Evolutionary conservation across 148 eudicot genomes (phyloP).

Genomic region (Rhododendron ferrugineum): DNA sequence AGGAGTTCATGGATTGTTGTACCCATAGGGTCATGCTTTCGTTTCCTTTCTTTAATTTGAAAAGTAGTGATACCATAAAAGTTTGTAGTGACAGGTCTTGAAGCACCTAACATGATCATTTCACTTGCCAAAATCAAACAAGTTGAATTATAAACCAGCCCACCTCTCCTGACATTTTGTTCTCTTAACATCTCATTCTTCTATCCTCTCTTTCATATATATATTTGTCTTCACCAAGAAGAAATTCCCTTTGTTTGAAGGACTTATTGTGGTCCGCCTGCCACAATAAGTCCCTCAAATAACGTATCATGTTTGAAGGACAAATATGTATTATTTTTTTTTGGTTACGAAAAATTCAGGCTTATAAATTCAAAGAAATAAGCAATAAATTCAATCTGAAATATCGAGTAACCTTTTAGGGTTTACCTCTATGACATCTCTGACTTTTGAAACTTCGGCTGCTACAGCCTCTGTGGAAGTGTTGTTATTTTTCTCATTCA

Average conservation of each 20-base stretch:
- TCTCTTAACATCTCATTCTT: not conserved
- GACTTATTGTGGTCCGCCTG: not conserved
- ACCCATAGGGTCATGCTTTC: not conserved
- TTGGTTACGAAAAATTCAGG: too few species aligned
- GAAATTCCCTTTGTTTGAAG: not conserved
- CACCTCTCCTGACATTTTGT: not conserved
- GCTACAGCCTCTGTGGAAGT: slow-evolving; percentile 60
- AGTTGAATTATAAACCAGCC: not conserved
- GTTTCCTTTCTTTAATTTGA: too few species aligned
- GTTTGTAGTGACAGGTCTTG: not conserved
- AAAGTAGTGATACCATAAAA: not conserved
- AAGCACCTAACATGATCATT: not conserved
- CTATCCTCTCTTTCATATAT: not conserved
- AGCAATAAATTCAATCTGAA: too few species aligned
- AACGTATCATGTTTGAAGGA: too few species aligned
- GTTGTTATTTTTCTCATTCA: slow-evolving; percentile 65
- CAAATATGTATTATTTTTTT: too few species aligned
- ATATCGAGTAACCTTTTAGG: not conserved
- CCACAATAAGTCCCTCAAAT: not conserved
- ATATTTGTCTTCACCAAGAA: not conserved
- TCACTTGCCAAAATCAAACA: not conserved
- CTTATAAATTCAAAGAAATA: too few species aligned
- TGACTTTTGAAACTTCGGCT: slow-evolving; percentile 53
- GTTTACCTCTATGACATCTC: slow-evolving; percentile 86
- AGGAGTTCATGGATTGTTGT: not conserved